Evolutionary conservation across 208 protist species (phyloP).

Genomic region (Crithidia thermophila): DNA sequence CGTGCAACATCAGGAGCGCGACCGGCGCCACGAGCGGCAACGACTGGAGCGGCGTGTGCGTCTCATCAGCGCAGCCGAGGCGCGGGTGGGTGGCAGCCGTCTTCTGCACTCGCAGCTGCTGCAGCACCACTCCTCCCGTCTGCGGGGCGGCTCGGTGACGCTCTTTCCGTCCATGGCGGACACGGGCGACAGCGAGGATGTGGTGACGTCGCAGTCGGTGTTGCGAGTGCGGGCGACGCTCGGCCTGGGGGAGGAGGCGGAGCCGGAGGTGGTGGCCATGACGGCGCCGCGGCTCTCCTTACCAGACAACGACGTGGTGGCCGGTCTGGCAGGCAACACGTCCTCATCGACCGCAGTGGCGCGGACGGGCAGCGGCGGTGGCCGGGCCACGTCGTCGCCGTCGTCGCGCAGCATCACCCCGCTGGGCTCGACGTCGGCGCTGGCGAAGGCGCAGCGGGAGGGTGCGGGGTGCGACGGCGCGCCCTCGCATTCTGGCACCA

Average conservation of each 20-base stretch:
- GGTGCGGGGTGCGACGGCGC: background rate
- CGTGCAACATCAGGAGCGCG: conserved; percentile 39
- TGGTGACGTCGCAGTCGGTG: conserved; percentile 9
- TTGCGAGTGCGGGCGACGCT: background rate
- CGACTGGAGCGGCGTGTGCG: conserved; percentile 15
- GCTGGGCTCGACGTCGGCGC: background rate
- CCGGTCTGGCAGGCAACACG: background rate
- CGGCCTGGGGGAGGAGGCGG: background rate
- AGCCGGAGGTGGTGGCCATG: conserved; percentile 11
- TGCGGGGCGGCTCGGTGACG: conserved; percentile 13
- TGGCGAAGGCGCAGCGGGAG: background rate
- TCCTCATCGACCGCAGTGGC: background rate
- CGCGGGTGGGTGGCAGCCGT: background rate
- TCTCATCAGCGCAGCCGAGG: conserved; percentile 5
- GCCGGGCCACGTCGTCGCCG: background rate
- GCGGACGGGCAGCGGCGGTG: background rate
- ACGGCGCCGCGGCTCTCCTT: background rate
- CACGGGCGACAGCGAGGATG: conserved; percentile 10
- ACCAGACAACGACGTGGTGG: conserved; percentile 3
- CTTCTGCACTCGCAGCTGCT: conserved; percentile 22
- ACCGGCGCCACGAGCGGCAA: conserved; percentile 34
- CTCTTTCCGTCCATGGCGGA: conserved; percentile 9
- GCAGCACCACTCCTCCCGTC: conserved; percentile 20
- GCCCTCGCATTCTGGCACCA: background rate
- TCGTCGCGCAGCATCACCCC: conserved; percentile 9